A percentile compares a stretch with the other conserved stretches of the same genome.
These are phyloP conservation scores for Prunus mira DNA, from an alignment of 306 rosid genomes.

Conservation along the genomic window DNA sequence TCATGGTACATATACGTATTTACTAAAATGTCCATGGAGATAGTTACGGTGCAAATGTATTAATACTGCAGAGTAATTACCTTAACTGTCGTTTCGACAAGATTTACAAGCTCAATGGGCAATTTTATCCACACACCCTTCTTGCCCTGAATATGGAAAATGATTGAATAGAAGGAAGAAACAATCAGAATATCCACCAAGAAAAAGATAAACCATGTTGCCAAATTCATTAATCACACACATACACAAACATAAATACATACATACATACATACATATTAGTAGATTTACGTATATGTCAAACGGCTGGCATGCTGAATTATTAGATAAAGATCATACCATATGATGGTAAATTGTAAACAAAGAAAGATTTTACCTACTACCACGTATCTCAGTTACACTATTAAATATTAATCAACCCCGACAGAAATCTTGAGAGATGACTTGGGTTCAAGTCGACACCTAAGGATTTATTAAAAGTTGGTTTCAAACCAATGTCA, in stretches of 20 bases:
- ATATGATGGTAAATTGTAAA: background rate
- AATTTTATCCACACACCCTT: conserved; percentile 75
- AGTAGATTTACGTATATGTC: background rate
- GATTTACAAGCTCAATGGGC: conserved; percentile 61
- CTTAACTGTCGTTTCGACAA: conserved; percentile 64
- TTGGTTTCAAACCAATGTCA: background rate
- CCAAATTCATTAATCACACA: background rate
- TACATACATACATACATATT: background rate
- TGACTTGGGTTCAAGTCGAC: background rate
- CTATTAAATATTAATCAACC: background rate
- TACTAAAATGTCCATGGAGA: background rate
- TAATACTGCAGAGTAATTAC: conserved; percentile 21
- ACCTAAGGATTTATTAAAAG: background rate
- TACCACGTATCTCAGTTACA: background rate
- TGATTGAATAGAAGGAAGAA: background rate
- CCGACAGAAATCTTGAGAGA: background rate
- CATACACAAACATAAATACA: background rate
- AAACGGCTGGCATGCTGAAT: background rate
- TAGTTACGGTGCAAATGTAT: background rate
- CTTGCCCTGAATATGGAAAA: conserved; percentile 48
- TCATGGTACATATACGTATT: background rate
- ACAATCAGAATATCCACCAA: background rate
- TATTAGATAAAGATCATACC: background rate
- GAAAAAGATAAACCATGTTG: background rate
- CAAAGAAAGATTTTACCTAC: background rate